Evolutionary conservation across 768 basidiomycete genomes (phyloP).

Genomic region (Tephrocybe sp.): DNA sequence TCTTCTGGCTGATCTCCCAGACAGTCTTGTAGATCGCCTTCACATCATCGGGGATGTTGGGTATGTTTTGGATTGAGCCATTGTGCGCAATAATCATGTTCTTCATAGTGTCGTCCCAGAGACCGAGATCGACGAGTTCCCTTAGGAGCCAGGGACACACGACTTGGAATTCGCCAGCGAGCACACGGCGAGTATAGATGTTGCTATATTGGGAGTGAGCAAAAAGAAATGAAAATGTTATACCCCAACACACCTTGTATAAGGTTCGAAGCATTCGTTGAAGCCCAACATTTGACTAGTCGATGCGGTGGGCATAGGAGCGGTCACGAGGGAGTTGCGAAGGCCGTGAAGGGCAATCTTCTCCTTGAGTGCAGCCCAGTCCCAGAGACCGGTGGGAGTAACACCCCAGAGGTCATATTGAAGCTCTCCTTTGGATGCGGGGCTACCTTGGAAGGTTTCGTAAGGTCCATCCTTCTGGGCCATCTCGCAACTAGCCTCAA

Average conservation of each 20-base stretch:
- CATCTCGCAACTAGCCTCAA: constrained; percentile 88
- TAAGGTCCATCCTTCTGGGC: constrained; percentile 80
- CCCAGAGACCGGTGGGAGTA: constrained; percentile 88
- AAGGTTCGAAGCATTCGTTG: constrained; percentile 99
- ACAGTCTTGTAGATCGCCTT: constrained; percentile 99
- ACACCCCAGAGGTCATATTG: constrained; percentile 97
- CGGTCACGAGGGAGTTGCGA: constrained; percentile 84
- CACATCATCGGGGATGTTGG: constrained; percentile 82
- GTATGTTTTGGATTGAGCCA: constrained; percentile 85
- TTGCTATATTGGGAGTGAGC: constrained; percentile 55
- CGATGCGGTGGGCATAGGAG: constrained; percentile 99
- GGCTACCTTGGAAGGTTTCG: constrained; percentile 87
- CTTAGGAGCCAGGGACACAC: constrained; percentile 99
- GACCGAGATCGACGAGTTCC: constrained; percentile 90
- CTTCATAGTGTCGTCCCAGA: constrained; percentile 99
- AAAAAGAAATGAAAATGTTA: neutral
- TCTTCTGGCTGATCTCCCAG: constrained; percentile 99
- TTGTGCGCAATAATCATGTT: constrained; percentile 98
- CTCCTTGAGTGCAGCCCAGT: constrained; percentile 86
- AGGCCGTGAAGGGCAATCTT: constrained; percentile 80
- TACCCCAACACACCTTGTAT: constrained; percentile 70
- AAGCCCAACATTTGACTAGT: constrained; percentile 97
- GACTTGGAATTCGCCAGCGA: constrained; percentile 99
- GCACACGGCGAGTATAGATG: constrained; percentile 97
- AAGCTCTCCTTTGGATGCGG: constrained; percentile 82